Conservation (phyloP, 208 protist species). For the Tritrichomonas foetus region DNA sequence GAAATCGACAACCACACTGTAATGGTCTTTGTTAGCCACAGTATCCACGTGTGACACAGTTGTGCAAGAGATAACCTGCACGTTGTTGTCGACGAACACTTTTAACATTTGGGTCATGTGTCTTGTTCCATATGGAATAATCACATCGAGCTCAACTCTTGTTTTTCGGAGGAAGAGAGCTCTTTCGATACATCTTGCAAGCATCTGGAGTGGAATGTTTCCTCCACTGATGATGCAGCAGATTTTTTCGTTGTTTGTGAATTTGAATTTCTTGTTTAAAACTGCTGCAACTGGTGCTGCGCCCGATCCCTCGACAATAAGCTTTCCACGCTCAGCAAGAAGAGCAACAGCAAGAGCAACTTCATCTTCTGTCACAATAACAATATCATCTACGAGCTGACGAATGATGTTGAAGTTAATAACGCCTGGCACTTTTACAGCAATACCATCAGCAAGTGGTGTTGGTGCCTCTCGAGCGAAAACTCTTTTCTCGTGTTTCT, state of each 20-base stretch:
- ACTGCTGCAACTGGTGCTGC: not conserved
- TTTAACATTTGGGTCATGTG: not conserved
- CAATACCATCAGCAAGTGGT: constrained; percentile 31
- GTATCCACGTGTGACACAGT: too few species aligned
- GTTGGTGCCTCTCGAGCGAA: not conserved
- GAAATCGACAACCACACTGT: too few species aligned
- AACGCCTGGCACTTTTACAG: not conserved
- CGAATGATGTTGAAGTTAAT: not conserved
- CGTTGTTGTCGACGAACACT: too few species aligned
- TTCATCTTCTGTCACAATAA: constrained; percentile 24
- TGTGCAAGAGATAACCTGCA: too few species aligned
- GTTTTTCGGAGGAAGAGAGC: not conserved
- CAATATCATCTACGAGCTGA: not conserved
- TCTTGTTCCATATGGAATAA: not conserved
- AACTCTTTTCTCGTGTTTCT: not conserved
- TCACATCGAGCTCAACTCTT: not conserved
- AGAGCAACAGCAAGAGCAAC: not conserved
- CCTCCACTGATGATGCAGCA: not conserved
- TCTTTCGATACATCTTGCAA: not conserved
- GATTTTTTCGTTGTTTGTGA: not conserved
- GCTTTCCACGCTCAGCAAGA: constrained; percentile 6
- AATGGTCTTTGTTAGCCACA: too few species aligned
- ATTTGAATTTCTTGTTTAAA: not conserved
- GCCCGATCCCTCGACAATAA: not conserved
- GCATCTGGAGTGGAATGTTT: not conserved